phyloP scores from a whole-genome alignment of 495 filamentous ascomycete species.

The Trichodelitschia bisporula region DNA sequence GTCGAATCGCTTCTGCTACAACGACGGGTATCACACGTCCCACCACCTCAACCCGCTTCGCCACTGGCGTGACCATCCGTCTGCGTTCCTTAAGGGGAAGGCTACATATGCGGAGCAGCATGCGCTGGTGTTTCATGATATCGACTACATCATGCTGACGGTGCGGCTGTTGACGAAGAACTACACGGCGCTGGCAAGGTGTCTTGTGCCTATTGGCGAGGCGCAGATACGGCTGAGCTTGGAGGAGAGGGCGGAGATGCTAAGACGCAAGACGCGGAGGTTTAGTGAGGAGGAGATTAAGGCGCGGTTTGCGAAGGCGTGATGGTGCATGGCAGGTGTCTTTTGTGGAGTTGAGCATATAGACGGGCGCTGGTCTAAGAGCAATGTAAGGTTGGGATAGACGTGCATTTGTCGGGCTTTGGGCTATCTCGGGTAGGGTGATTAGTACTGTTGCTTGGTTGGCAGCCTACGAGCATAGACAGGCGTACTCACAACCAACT shows the following conservation, averaged over 20 bases:
- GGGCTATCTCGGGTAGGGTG: too few relatives aligned
- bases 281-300: conserved; percentile 34
- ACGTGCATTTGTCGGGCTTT: too few relatives aligned
- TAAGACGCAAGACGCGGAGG: conserved; percentile 31
- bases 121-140: conserved; percentile 44
- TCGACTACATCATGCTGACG: conserved; percentile 48
- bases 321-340: too few relatives aligned
- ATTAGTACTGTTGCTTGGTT: too few relatives aligned
- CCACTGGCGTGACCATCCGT: conserved; percentile 51
- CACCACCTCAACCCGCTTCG: conserved; percentile 50
- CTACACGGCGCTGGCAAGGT: conserved; percentile 33
- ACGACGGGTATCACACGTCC: conserved; percentile 57
- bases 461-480: too few relatives aligned
- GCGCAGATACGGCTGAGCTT: conserved; percentile 36
- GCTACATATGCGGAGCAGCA: conserved; percentile 28
- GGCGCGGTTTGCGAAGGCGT: conserved; percentile 8
- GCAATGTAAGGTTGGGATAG: too few relatives aligned
- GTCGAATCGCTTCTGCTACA: conserved; percentile 52
- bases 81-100: conserved; percentile 38
- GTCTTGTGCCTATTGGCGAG: conserved; percentile 44
- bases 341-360: too few relatives aligned
- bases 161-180: conserved; percentile 32
- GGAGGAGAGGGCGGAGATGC: conserved; percentile 33
- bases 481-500: too few relatives aligned
- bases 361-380: too few relatives aligned